These are phyloP conservation scores for Juglanconis sp. DNA, from an alignment of 2,329 filamentous ascomycete genomes.

Conservation along the genomic window DNA sequence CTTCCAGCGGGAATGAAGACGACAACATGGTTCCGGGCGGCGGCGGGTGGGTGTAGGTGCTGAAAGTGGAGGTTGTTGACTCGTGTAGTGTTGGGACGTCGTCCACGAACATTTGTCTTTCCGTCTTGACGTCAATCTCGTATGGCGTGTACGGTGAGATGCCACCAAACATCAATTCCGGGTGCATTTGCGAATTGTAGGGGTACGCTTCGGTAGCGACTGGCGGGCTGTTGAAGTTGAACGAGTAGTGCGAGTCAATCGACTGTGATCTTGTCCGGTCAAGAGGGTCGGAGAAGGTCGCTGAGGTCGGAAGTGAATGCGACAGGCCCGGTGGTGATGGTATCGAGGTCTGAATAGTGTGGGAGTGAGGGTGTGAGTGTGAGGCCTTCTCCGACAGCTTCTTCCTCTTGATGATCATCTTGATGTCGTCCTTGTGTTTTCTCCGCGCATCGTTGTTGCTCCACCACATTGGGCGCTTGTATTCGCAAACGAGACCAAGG, in stretches of 20 bases:
- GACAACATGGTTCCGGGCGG: conserved; percentile 65
- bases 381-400: conserved; percentile 86
- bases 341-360: conserved; percentile 50
- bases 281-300: conserved; percentile 72
- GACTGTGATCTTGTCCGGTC: conserved; percentile 73
- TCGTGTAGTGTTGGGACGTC: conserved; percentile 82
- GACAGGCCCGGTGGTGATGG: conserved; percentile 74
- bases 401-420: conserved; percentile 95
- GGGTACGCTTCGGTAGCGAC: conserved; percentile 53
- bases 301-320: conserved; percentile 77
- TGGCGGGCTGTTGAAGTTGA: conserved; percentile 68
- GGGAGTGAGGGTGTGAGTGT: conserved; percentile 27
- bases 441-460: conserved; percentile 83
- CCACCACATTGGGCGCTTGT: conserved; percentile 97
- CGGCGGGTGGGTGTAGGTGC: conserved; percentile 80
- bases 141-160: conserved; percentile 63
- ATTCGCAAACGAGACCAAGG: conserved; percentile 86
- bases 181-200: conserved; percentile 62
- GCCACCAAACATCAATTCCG: conserved; percentile 55
- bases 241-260: conserved; percentile 76
- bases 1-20: conserved; percentile 51
- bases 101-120: conserved; percentile 89
- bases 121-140: conserved; percentile 94
- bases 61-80: conserved; percentile 88
- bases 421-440: conserved; percentile 90